These are phyloP conservation scores for Salix exigua DNA, from an alignment of 345 rosid species.

Conservation along the genomic window DNA sequence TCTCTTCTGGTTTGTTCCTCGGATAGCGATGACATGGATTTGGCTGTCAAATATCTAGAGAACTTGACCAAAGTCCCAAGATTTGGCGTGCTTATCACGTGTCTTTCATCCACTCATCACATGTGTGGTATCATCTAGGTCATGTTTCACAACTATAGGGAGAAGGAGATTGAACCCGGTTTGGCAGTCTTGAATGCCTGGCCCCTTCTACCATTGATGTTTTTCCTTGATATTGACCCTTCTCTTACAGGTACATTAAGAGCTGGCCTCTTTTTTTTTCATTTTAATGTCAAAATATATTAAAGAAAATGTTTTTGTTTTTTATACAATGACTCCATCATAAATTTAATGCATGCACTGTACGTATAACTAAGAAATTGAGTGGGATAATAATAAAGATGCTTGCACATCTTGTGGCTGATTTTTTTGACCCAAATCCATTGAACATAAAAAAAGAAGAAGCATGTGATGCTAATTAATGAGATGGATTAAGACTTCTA, in stretches of 20 bases:
- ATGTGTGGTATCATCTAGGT: too few species aligned
- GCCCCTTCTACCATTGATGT: background rate
- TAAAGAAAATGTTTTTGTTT: background rate
- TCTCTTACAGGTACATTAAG: background rate
- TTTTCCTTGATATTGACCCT: background rate
- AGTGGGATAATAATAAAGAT: background rate
- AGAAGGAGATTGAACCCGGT: too few species aligned
- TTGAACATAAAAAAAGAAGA: background rate
- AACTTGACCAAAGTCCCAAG: conserved; percentile 80
- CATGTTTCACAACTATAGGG: too few species aligned
- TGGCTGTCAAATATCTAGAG: conserved; percentile 69
- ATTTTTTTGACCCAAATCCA: background rate
- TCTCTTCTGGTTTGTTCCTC: conserved; percentile 7
- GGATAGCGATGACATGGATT: conserved; percentile 64
- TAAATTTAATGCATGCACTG: background rate
- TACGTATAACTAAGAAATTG: background rate
- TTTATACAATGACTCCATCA: background rate
- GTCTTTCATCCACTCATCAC: conserved; percentile 61
- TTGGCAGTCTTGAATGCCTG: background rate
- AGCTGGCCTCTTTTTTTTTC: background rate
- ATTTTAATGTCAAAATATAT: background rate
- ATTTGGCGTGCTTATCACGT: conserved; percentile 70
- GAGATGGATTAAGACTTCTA: background rate
- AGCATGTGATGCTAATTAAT: background rate
- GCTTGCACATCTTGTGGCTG: background rate